Base-by-base conservation (phyloP, 306 rosid species). In the Prunus salicina region DNA sequence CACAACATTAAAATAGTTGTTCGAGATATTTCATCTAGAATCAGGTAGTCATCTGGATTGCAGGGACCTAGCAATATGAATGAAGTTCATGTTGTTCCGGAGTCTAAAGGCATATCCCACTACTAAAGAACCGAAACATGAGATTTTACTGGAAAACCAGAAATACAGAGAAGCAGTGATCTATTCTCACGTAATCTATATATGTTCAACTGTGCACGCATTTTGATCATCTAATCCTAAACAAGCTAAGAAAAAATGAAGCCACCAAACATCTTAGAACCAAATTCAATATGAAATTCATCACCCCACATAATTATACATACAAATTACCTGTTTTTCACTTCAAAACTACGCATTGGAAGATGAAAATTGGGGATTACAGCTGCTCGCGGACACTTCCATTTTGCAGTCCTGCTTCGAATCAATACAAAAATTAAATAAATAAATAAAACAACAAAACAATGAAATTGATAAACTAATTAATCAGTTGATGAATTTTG, bases 331-430 rank as follows among this genome's bases (percentile, higher is more conserved):
- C 96, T 86, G 78, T 95, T 89, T 78, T 95, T 92, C 57, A 87
- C 65, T 84, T 95, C 98, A 11, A 83, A 89, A 68, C 97, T 95
- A 22, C 99, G 99, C 99, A 90, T 95, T 19, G 99, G 99, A 51
- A 95, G 97, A 82, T 95, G 99, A 75, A 86, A 74, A 82, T 74
- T 82, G 4, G 92, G 86, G 19, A 83, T 58, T 73, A 90, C 73
- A 57, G 96, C 92, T 60, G 95, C 96, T 67, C 82, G 92, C 69
- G 87, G 80, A 72, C 89, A 79, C 77, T 86, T 89, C 90, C 90
- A 84, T 75, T 46, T 79, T 45, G 86, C 85, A 78, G 45, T 83
- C 88, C 90, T 93, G 90, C 45, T 78, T 75, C 81, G 80, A 28
- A 47, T 34, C 56, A 61, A 74, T 38, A 78, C 52, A 71, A 8